These are phyloP conservation scores for Podaxis rugospora DNA, from an alignment of 768 basidiomycete species.

Conservation along the genomic window DNA sequence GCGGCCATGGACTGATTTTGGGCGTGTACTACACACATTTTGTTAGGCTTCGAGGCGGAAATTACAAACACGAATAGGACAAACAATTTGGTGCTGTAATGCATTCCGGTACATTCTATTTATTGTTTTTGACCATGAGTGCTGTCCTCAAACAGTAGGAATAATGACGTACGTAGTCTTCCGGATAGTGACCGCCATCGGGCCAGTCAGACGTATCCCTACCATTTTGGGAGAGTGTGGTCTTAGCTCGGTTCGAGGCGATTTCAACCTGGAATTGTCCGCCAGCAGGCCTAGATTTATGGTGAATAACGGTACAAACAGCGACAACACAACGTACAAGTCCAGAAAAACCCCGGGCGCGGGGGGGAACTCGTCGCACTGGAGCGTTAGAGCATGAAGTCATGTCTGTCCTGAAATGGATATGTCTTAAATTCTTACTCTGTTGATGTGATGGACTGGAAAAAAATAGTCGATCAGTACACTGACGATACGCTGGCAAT, in stretches of 20 bases:
- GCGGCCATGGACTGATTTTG: conserved; percentile 48
- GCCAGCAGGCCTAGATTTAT: conserved; percentile 38
- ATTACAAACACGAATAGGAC: conserved; percentile 14
- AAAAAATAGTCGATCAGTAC: conserved; percentile 5
- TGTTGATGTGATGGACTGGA: conserved; percentile 32
- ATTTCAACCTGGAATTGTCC: conserved; percentile 44
- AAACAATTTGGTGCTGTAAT: conserved; percentile 46
- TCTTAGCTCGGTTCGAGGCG: conserved; percentile 44
- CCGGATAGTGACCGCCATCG: conserved; percentile 39
- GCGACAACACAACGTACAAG: conserved; percentile 26
- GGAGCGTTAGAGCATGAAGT: neutral
- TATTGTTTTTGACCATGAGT: neutral
- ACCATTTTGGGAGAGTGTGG: conserved; percentile 38
- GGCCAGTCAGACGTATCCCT: conserved; percentile 37
- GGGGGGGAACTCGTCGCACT: conserved; percentile 43
- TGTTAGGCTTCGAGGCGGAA: neutral
- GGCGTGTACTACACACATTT: conserved; percentile 38
- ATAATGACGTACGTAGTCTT: conserved; percentile 35
- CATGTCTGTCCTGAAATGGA: neutral
- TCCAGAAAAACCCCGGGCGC: conserved; percentile 36
- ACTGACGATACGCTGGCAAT: neutral
- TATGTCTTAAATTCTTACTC: conserved; percentile 20
- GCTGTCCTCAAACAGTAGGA: neutral
- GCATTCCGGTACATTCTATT: conserved; percentile 34
- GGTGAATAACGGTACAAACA: neutral